phyloP scores from a whole-genome alignment of 108 stramenopile species.

The Schizochytrium sp. region DNA sequence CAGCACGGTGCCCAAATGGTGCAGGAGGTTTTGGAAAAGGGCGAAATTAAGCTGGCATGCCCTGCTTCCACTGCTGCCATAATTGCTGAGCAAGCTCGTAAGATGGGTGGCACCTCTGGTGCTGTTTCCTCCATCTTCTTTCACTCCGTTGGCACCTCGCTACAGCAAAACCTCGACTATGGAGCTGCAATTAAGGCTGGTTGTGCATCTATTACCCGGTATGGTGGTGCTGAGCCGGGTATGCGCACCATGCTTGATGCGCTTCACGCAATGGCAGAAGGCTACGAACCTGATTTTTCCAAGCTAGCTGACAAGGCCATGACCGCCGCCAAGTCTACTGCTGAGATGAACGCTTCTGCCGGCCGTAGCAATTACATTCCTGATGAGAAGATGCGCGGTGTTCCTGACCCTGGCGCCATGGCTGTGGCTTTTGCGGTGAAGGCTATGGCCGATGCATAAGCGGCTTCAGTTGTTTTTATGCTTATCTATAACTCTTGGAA shows the following conservation, averaged over 20 bases:
- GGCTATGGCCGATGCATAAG: conserved; percentile 68
- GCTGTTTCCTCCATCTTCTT: conserved; percentile 91
- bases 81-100: conserved; percentile 84
- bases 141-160: conserved; percentile 69
- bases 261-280: conserved; percentile 83
- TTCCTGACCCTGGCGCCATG: conserved; percentile 95
- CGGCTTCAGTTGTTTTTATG: not conserved
- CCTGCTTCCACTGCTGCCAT: conserved; percentile 64
- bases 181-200: conserved; percentile 84
- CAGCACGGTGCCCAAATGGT: conserved; percentile 89
- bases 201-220: conserved; percentile 86
- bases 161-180: conserved; percentile 72
- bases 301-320: conserved; percentile 81
- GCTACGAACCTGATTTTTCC: conserved; percentile 65
- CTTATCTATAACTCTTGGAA: too few species aligned
- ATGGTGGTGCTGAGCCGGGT: conserved; percentile 91
- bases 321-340: conserved; percentile 88
- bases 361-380: conserved; percentile 94
- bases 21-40: conserved; percentile 74
- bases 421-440: conserved; percentile 90
- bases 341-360: conserved; percentile 86
- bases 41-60: not conserved
- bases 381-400: conserved; percentile 82
- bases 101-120: conserved; percentile 97
- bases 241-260: conserved; percentile 98